phyloP scores from a whole-genome alignment of 2,329 filamentous ascomycete genomes.

The Pestalotiopsis fici region DNA sequence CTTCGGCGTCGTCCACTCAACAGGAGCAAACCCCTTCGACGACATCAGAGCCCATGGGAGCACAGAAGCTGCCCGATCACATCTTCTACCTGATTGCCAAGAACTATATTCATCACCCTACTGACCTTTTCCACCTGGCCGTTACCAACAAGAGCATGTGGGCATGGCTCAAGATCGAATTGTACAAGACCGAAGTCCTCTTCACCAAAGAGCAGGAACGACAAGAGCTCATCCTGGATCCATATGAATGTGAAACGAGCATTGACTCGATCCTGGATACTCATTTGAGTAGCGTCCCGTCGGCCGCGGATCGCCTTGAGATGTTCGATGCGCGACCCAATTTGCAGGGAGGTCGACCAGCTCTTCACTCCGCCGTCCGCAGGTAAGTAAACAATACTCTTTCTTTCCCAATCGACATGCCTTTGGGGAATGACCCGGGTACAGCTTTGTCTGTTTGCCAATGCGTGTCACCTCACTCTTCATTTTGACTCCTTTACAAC shows the following conservation, averaged over 20 bases:
- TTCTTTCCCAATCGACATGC: too few relatives aligned
- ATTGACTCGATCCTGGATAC: too few relatives aligned
- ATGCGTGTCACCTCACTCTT: too few relatives aligned
- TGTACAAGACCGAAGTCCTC: background rate
- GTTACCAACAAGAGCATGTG: background rate
- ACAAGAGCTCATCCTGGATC: too few relatives aligned
- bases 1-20: too few relatives aligned
- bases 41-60: background rate
- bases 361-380: background rate
- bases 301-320: background rate
- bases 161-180: background rate
- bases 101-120: background rate
- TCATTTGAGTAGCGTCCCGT: too few relatives aligned
- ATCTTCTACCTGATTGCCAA: background rate
- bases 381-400: too few relatives aligned
- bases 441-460: too few relatives aligned
- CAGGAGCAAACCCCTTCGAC: background rate
- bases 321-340: background rate
- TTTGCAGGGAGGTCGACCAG: background rate
- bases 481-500: too few relatives aligned
- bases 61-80: background rate
- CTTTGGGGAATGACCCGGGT: too few relatives aligned
- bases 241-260: too few relatives aligned
- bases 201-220: background rate
- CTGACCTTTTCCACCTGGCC: background rate